Conservation (phyloP, 2,329 filamentous ascomycete species). For the Conoideocrella luteorostrata region DNA sequence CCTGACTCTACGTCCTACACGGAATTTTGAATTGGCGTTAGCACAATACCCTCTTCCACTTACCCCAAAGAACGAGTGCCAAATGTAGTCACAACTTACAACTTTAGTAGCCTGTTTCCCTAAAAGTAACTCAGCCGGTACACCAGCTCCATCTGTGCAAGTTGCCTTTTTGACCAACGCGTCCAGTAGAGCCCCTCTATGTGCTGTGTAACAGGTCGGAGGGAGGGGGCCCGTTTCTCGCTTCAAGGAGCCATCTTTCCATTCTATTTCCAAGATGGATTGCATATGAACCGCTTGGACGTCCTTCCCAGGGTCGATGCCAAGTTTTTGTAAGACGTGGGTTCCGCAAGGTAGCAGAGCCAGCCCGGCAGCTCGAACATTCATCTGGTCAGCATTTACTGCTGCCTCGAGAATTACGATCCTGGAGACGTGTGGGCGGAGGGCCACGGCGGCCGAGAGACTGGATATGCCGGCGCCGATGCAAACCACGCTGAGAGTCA, state of each 20-base stretch:
- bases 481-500: not conserved
- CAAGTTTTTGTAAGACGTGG: not conserved
- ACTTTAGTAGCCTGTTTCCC: not conserved
- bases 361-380: not conserved
- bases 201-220: not conserved
- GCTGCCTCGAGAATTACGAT: constrained; percentile 2
- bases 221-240: not conserved
- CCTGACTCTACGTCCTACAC: not conserved
- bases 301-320: not conserved
- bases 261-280: not conserved
- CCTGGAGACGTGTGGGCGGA: constrained; percentile 3
- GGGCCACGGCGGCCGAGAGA: not conserved
- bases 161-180: not conserved
- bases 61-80: too few species aligned
- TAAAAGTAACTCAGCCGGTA: not conserved
- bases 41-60: too few species aligned
- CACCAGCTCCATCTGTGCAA: not conserved
- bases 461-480: not conserved
- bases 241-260: not conserved
- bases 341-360: constrained; percentile 1
- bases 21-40: too few species aligned
- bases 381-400: not conserved
- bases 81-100: too few species aligned
- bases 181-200: not conserved
- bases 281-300: not conserved